Conservation (phyloP, 2,329 filamentous ascomycete genomes). For the Cladosporium austrohemisphaericum region DNA sequence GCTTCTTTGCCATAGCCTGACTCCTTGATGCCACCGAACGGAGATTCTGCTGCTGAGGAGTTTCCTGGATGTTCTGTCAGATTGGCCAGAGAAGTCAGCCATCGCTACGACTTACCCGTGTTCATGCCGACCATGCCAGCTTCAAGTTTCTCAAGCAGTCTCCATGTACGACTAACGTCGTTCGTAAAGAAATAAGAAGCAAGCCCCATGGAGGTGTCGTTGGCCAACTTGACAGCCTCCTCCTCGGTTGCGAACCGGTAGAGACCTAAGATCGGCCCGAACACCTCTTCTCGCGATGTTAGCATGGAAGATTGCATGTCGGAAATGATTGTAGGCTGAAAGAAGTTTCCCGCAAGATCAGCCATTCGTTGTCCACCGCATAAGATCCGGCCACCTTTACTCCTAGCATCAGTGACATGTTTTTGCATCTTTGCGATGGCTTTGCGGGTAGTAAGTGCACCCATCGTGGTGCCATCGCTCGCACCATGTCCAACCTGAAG, state of each 20-base stretch:
- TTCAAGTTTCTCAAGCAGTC: constrained; percentile 39
- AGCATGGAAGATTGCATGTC: constrained; percentile 45
- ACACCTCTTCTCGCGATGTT: constrained; percentile 37
- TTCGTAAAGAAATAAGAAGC: constrained; percentile 41
- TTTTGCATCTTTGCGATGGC: constrained; percentile 63
- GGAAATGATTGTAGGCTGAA: constrained; percentile 14
- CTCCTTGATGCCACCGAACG: constrained; percentile 38
- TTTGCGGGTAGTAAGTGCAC: constrained; percentile 20
- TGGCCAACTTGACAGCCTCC: constrained; percentile 37
- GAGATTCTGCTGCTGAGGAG: constrained; percentile 13
- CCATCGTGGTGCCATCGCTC: constrained; percentile 61
- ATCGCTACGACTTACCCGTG: constrained; percentile 39
- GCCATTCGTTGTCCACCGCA: constrained; percentile 16
- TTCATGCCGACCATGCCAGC: constrained; percentile 45
- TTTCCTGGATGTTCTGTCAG: constrained; percentile 16
- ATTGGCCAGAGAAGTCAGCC: constrained; percentile 23
- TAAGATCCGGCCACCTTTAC: constrained; percentile 17
- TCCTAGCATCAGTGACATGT: constrained; percentile 54
- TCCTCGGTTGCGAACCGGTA: constrained; percentile 38
- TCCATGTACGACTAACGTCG: constrained; percentile 39
- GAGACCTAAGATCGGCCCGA: constrained; percentile 42
- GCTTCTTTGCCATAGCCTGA: constrained; percentile 36
- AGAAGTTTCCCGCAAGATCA: constrained; percentile 14
- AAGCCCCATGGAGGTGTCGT: constrained; percentile 41
- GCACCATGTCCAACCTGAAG: constrained; percentile 64